Conservation (phyloP, 371 early-diverging fungal species). For the Gilbertella persicaria region DNA sequence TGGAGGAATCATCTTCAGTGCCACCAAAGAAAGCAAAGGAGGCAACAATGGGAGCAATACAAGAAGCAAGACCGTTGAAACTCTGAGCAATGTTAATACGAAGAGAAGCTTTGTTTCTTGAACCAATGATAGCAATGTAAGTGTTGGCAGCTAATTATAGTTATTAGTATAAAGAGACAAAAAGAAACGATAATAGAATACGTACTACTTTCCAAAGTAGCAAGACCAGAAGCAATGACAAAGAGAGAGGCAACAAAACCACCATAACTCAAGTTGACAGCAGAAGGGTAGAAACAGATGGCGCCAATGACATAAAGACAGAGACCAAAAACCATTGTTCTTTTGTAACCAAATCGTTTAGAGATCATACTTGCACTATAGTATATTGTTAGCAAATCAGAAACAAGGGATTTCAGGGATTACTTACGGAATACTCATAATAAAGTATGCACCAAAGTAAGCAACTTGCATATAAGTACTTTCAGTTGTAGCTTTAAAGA, state of each 20-base stretch:
- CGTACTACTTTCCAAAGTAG: slow-evolving; percentile 52
- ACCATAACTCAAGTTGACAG: slow-evolving; percentile 34
- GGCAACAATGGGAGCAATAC: slow-evolving; percentile 49
- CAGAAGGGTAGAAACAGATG: slow-evolving; percentile 49
- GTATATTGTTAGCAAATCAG: neutral
- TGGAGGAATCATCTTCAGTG: slow-evolving; percentile 17
- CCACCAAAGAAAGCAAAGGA: slow-evolving; percentile 52
- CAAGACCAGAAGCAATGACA: slow-evolving; percentile 49
- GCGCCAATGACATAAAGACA: slow-evolving; percentile 50
- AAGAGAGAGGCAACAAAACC: slow-evolving; percentile 49
- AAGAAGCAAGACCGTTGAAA: slow-evolving; percentile 52
- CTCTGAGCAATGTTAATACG: slow-evolving; percentile 46
- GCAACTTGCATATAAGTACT: slow-evolving; percentile 54
- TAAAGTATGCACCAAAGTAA: slow-evolving; percentile 53
- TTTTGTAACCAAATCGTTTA: slow-evolving; percentile 47
- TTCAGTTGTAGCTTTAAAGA: slow-evolving; percentile 38
- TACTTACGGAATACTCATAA: slow-evolving; percentile 49
- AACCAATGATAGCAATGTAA: slow-evolving; percentile 46
- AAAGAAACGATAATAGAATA: neutral
- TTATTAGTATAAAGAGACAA: neutral
- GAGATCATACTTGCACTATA: slow-evolving; percentile 44
- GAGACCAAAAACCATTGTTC: slow-evolving; percentile 43
- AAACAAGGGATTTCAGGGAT: neutral
- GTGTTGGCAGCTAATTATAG: slow-evolving; percentile 34
- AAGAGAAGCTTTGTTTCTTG: slow-evolving; percentile 34